Base-by-base conservation (phyloP, 1,139 yeast genomes). In the Geotrichum macrosporum region DNA sequence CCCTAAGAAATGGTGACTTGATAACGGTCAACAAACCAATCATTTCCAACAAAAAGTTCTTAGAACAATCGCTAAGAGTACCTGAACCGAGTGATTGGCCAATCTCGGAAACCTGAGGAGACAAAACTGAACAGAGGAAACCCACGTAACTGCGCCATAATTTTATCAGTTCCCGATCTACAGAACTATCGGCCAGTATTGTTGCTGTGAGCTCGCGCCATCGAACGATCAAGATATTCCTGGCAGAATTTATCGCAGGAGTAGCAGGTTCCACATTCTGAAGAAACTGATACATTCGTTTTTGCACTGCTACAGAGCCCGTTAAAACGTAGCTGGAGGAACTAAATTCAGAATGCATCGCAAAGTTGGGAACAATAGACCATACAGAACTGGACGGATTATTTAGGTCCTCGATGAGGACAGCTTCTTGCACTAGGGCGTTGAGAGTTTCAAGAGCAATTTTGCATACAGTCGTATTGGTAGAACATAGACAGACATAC, bases 271-370 rank as follows among this genome's bases (percentile, higher is more conserved):
- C 75, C 13, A 78, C 58, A 30, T 57, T 69, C 50, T 78, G 71
- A 46, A 82, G 65, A 36, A 84, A 70, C 52, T 74, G 73, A 56
- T 79, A 69, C 48, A 84, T 68, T 50, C 81, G 75, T 60, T 84
- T 84, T 59, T 85, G 92, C 27, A 84, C 72, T 0, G 94, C 88
- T 13, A 84, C 84, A 29, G 81, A 76, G 15, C 94, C 92, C 1
- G 89, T 81, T 43, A 83, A 79, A 2, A 81, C 77, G 26, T 75
- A 70, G 31, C 70, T 76, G 52, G 83, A 88, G 13, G 76, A 66
- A 6, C 79, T 66, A 5, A 85, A 73, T 3, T 72, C 76, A 0
- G 70, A 50, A 52, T 77, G 76, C 26, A 69, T 63, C 5, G 60
- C 57, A 32, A 58, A 60, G 48, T 65, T 68, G 50, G 68, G 65